phyloP scores from a whole-genome alignment of 257 asterid genomes.

The Paulownia fortunei region DNA sequence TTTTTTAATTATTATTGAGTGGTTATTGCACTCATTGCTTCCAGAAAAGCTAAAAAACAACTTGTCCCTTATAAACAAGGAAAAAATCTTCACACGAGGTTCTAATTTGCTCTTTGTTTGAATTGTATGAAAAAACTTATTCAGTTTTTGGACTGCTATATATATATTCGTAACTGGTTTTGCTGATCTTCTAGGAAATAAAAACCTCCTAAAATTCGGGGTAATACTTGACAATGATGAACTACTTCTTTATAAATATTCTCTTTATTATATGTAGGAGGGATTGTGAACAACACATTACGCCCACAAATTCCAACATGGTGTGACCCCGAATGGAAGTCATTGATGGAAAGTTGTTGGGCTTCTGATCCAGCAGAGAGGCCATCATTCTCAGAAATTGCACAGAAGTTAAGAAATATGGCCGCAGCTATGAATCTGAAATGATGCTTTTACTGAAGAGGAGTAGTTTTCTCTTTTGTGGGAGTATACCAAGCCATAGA shows the following conservation, averaged over 20 bases:
- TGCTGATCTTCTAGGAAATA: neutral
- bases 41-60: too few relatives aligned
- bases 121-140: too few relatives aligned
- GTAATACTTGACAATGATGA: neutral
- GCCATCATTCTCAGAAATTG: conserved; percentile 91
- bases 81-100: neutral
- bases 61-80: too few relatives aligned
- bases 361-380: conserved; percentile 72
- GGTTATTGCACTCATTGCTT: too few relatives aligned
- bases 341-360: conserved; percentile 95
- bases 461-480: conserved; percentile 19
- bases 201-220: neutral
- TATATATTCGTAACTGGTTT: neutral
- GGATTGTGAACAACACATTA: conserved; percentile 84
- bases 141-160: neutral
- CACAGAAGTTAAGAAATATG: conserved; percentile 90
- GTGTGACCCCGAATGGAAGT: conserved; percentile 99
- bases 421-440: conserved; percentile 96
- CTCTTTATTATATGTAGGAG: conserved; percentile 54
- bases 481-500: conserved; percentile 21
- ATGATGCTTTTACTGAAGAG: conserved; percentile 40
- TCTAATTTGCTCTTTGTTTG: neutral
- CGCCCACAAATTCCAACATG: conserved; percentile 96
- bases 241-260: neutral
- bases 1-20: too few relatives aligned